Evolutionary conservation across 805 yeast species (phyloP).

Genomic region (Saccharomycopsis olivae): DNA sequence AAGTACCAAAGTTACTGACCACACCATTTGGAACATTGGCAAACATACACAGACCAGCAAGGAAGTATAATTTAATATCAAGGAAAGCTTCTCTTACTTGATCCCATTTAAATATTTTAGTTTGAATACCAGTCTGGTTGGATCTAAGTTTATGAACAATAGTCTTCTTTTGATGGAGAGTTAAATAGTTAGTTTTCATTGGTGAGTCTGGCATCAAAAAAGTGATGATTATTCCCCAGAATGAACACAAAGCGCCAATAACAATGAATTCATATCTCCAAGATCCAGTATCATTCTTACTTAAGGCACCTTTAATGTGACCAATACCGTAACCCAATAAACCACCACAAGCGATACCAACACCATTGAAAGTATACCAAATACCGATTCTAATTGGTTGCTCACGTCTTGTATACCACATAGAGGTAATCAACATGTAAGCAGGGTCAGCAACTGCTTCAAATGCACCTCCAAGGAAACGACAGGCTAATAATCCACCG

Average conservation of each 20-base stretch:
- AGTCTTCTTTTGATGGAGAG: conserved; percentile 11
- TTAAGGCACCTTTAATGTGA: conserved; percentile 19
- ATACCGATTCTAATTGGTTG: conserved; percentile 27
- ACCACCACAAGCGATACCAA: conserved; percentile 23
- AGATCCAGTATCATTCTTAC: conserved; percentile 13
- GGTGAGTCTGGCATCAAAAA: conserved; percentile 15
- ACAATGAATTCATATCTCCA: conserved; percentile 21
- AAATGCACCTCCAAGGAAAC: conserved; percentile 23
- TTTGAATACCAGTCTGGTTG: conserved; percentile 37
- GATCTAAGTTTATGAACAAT: conserved; percentile 12
- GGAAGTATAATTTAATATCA: conserved; percentile 31
- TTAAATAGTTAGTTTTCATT: conserved; percentile 8
- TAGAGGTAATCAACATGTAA: conserved; percentile 25
- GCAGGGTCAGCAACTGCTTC: conserved; percentile 22
- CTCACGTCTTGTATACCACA: conserved; percentile 26
- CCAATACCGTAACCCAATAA: conserved; percentile 23
- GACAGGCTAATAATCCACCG: conserved; percentile 29
- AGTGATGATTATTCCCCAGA: conserved; percentile 15
- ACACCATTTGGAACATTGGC: conserved; percentile 28
- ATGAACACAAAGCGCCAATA: conserved; percentile 13
- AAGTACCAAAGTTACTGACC: conserved; percentile 22
- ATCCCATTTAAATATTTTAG: conserved; percentile 28
- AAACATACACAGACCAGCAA: conserved; percentile 21
- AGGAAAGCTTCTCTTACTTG: conserved; percentile 34
- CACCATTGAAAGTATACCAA: conserved; percentile 27